Conservation (phyloP, 108 stramenopile genomes). For the Chaetoceros muelleri region DNA sequence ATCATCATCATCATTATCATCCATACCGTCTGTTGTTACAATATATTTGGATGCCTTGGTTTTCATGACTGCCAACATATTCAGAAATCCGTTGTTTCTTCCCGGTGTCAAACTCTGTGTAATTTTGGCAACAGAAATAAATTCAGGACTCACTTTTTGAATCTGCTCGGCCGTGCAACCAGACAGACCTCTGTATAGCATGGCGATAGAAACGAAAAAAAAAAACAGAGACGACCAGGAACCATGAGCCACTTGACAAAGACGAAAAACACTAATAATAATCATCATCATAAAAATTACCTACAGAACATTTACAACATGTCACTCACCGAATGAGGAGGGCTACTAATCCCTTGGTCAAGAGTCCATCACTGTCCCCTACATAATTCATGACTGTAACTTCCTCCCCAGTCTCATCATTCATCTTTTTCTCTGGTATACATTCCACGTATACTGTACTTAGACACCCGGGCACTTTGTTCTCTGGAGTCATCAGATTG, state of each 20-base stretch:
- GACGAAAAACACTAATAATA: neutral
- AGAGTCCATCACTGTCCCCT: conserved; percentile 90
- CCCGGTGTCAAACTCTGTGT: conserved; percentile 86
- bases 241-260: too few relatives aligned
- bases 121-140: conserved; percentile 81
- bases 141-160: conserved; percentile 73
- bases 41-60: conserved; percentile 42
- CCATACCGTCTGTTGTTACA: conserved; percentile 10
- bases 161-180: conserved; percentile 67
- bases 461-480: conserved; percentile 91
- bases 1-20: conserved; percentile 6
- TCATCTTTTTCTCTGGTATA: conserved; percentile 21
- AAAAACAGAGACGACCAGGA: neutral
- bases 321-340: conserved; percentile 72
- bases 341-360: conserved; percentile 92
- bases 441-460: conserved; percentile 77
- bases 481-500: conserved; percentile 39
- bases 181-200: conserved; percentile 30
- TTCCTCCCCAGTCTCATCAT: conserved; percentile 23
- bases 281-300: conserved; percentile 1
- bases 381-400: conserved; percentile 49
- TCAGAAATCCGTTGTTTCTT: conserved; percentile 96
- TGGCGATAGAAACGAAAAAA: neutral
- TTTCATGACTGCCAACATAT: conserved; percentile 92
- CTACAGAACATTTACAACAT: neutral